Evolutionary conservation across 2,329 filamentous ascomycete genomes (phyloP).

Genomic region (Stagonosporopsis rhizophila): DNA sequence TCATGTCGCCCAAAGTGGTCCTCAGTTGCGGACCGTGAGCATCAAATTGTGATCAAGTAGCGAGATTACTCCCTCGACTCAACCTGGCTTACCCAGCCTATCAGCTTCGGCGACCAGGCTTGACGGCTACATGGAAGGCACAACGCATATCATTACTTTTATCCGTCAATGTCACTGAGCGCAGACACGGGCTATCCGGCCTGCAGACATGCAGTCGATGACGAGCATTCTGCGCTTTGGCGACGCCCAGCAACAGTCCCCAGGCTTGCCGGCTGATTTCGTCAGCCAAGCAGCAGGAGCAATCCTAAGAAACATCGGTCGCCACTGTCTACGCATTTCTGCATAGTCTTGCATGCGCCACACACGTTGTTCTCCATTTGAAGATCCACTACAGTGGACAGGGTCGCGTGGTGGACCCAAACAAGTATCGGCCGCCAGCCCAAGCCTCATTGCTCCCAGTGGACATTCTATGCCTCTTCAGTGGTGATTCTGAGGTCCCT

Average conservation of each 20-base stretch:
- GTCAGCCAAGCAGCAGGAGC: conserved; percentile 7
- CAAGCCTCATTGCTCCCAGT: conserved; percentile 1
- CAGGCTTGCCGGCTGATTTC: not conserved
- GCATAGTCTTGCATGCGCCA: conserved; percentile 4
- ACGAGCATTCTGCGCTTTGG: not conserved
- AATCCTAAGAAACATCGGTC: conserved; percentile 8
- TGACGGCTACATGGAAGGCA: not conserved
- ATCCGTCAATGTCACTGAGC: not conserved
- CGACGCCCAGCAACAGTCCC: not conserved
- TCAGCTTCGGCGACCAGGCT: not conserved
- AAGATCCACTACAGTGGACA: not conserved
- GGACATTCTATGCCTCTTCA: conserved; percentile 19
- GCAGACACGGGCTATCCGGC: not conserved
- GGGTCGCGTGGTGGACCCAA: not conserved
- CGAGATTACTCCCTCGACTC: conserved; percentile 2
- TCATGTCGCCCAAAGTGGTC: not conserved
- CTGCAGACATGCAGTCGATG: not conserved
- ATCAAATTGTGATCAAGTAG: not conserved
- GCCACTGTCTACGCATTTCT: not conserved
- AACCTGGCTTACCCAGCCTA: not conserved
- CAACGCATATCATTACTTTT: not conserved
- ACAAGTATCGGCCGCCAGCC: not conserved
- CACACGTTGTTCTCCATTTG: not conserved
- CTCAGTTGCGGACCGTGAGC: not conserved
- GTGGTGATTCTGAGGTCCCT: conserved; percentile 16